Conservation (phyloP, 2,329 filamentous ascomycete genomes). For the Arthrobotrys conoides region DNA sequence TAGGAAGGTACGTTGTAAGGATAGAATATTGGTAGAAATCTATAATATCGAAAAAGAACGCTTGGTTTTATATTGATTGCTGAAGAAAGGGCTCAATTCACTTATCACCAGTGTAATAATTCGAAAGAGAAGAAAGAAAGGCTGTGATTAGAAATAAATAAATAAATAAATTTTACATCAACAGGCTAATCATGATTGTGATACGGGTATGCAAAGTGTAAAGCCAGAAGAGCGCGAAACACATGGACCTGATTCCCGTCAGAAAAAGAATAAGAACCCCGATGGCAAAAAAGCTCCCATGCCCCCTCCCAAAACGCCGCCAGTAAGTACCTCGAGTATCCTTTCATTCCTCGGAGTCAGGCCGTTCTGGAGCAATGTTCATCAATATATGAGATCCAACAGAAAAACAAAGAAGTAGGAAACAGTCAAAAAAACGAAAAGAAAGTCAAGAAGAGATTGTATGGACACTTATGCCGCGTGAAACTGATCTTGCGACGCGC, state of each 20-base stretch:
- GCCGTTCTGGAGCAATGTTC: slow-evolving; percentile 60
- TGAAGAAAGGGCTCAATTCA: neutral
- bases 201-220: neutral
- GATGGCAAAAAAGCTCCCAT: slow-evolving; percentile 35
- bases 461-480: slow-evolving; percentile 61
- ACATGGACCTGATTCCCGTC: slow-evolving; percentile 36
- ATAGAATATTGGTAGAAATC: too few relatives aligned
- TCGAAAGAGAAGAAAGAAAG: neutral
- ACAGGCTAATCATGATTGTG: neutral
- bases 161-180: neutral
- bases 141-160: neutral
- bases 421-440: too few relatives aligned
- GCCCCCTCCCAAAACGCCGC: slow-evolving; percentile 63
- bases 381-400: slow-evolving; percentile 26
- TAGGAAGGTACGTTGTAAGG: too few relatives aligned
- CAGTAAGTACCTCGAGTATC: slow-evolving; percentile 61
- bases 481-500: slow-evolving; percentile 7
- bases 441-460: neutral
- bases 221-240: slow-evolving; percentile 53
- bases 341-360: slow-evolving; percentile 66
- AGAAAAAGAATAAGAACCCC: slow-evolving; percentile 56
- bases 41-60: too few relatives aligned
- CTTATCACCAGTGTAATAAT: neutral
- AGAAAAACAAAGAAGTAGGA: slow-evolving; percentile 21
- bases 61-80: too few relatives aligned